Base-by-base conservation (phyloP, 768 basidiomycete genomes). In the Hemileccinum impolitum region DNA sequence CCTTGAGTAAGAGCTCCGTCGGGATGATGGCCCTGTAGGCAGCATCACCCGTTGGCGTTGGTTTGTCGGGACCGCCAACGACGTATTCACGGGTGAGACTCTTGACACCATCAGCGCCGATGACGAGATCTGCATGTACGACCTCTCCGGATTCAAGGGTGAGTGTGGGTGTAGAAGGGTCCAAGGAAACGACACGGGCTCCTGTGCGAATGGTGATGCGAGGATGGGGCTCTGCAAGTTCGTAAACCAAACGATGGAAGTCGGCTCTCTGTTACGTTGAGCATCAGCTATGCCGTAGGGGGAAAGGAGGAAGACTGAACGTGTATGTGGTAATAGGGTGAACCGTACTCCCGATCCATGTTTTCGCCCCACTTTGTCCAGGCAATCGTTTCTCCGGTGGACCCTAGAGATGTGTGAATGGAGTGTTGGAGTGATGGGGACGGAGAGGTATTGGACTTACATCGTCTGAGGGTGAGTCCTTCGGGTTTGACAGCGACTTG, bases 1-100 rank as follows among this genome's bases (percentile, higher is more conserved):
- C 79, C 10, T 61, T 57, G 11, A 79, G 47, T 60, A 85, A 67
- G 1, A 67, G 39, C 32, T 59, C 67, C 0, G 79, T 70, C 3
- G 76, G 69, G 31, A 85, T 68, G 25, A 75, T 68, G 5, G 79
- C 78, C 43, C 84, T 74, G 56, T 82, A 85, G 0, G 81, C 84
- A 0, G 80, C 77, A 55, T 86, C 82, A 0, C 82, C 85, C 0
- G 85, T 85, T 4, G 79, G 71, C 0, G 72, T 73, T 0, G 76
- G 70, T 30, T 71, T 70, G 37, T 75, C 70, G 0, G 65, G 65
- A 0, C 72, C 73, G 1, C 79, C 74, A n/a, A 82, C 73, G 30
- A 78, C 72, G 28, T 75, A 67, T 54, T 76, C 61, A 2, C 77
- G 75, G 1, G 80, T 55, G 14, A 65, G 51, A 55, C 80, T 82